Evolutionary conservation across 768 basidiomycete genomes (phyloP), one percentile per base, ranked within the genome.

Genomic region (Tylopilus felleus): DNA sequence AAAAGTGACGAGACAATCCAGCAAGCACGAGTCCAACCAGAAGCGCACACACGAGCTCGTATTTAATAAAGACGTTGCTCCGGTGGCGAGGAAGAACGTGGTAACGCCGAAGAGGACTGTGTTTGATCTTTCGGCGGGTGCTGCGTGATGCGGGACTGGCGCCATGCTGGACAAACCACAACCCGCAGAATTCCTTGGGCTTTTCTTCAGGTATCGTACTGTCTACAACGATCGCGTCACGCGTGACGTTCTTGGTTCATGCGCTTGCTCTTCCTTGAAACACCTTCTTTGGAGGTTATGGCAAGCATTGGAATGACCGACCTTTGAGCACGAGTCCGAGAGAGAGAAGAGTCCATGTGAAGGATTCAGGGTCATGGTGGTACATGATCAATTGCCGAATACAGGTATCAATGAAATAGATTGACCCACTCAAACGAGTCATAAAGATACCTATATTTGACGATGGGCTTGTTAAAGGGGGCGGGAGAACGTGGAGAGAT

Each of bases 201-300:
- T 92, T 21, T 93, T 93, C 71, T 93, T 93, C 73, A 90, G 88
- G 88, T 85, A 65, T 17, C 13, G 45, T 45, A 0, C n/a, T n/a
- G 66, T 46, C 0, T n/a, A 13, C 23, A 9, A 23, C n/a, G n/a
- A n/a, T n/a, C n/a, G n/a, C 19, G 45, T 28, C 45, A 33, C 42
- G 23, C 8, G 10, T 16, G 16, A 13, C 16, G 3, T 39, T n/a
- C n/a, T n/a, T n/a, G n/a, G n/a, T n/a, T n/a, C n/a, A n/a, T n/a
- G n/a, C n/a, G n/a, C 21, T 3, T 38, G 29, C 48, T 61, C 42
- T n/a, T 49, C 19, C 13, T 31, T 35, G 47, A 3, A 86, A 85
- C 58, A 86, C 87, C 8, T 89, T 89, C 71, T 91, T 91, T 60
- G 90, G 89, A 40, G 52, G 45, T 14, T 45, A 52, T 22, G 52